Conservation (phyloP, 2,329 filamentous ascomycete genomes). For the Talaromyces verruculosus region DNA sequence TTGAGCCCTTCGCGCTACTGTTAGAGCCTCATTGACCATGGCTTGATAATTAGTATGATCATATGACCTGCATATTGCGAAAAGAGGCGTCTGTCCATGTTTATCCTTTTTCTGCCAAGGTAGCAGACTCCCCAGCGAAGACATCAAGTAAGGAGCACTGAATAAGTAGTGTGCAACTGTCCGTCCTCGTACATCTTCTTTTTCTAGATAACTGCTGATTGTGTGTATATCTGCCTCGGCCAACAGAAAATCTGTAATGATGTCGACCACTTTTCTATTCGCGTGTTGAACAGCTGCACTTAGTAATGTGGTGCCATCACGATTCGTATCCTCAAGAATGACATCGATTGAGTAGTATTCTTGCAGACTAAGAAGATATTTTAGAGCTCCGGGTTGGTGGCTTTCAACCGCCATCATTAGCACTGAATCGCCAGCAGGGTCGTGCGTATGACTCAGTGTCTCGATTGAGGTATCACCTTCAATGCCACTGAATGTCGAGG, state of each 20-base stretch:
- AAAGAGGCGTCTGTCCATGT: slow-evolving; percentile 96
- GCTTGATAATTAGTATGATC: slow-evolving; percentile 81
- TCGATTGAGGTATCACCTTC: slow-evolving; percentile 87
- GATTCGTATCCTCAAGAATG: slow-evolving; percentile 80
- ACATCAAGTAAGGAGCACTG: slow-evolving; percentile 79
- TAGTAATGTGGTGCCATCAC: slow-evolving; percentile 83
- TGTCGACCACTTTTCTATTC: slow-evolving; percentile 70
- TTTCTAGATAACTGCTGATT: slow-evolving; percentile 67
- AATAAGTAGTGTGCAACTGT: slow-evolving; percentile 96
- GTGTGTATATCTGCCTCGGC: slow-evolving; percentile 56
- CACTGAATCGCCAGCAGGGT: slow-evolving; percentile 74
- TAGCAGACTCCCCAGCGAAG: slow-evolving; percentile 70
- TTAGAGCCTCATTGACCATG: slow-evolving; percentile 83
- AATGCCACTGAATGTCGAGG: slow-evolving; percentile 68
- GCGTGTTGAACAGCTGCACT: slow-evolving; percentile 88
- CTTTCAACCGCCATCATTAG: slow-evolving; percentile 82
- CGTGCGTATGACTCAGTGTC: slow-evolving; percentile 56
- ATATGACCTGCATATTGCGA: slow-evolving; percentile 91
- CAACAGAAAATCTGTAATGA: slow-evolving; percentile 70
- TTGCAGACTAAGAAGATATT: slow-evolving; percentile 74
- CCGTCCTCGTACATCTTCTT: slow-evolving; percentile 80
- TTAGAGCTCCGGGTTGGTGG: slow-evolving; percentile 68
- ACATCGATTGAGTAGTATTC: slow-evolving; percentile 71
- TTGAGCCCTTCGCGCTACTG: slow-evolving; percentile 71
- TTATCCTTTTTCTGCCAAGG: slow-evolving; percentile 91